Evolutionary conservation across 768 basidiomycete species (phyloP), one percentile per base, ranked within the genome.

Genomic region (Tricholomella constricta): DNA sequence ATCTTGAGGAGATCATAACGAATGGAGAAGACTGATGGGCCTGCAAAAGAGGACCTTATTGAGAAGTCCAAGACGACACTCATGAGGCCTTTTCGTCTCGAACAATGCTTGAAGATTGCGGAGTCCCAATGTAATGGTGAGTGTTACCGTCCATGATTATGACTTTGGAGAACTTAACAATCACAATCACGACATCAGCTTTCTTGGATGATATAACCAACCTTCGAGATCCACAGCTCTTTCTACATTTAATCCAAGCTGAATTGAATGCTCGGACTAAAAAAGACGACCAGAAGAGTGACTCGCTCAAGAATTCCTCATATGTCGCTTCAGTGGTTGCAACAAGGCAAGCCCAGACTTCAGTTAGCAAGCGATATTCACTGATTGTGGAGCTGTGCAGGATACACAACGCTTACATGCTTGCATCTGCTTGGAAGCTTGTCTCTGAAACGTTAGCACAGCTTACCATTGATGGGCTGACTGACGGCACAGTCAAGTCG

Each of bases 381-480:
- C 31, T 29, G 29, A 48, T 49, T 34, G 56, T 22, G 29, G 22
- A 26, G 45, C 11, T n/a, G 6, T 46, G 36, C 60, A 93, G 91
- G 67, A 77, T 93, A 48, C 91, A 94, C 68, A 94, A 93, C 64
- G 68, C 82, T 7, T 91, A 90, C 67, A 82, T 88, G 80, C 75
- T 92, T 29, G 87, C 90, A n/a, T 83, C 89, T 14, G 86, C 83
- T 1, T 94, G 91, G 91, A 88, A 79, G 57, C 71, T 92, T 43
- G 83, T 89, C n/a, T 67, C 77, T 3, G 76, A 85, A 52, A 73
- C 74, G 27, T 71, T 93, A 48, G 75, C 75, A 46, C 74, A 80
- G 23, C 71, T 92, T 41, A 72, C 76, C n/a, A 69, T 77, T 15
- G 70, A 74, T 11, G 86, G 85, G 27, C 57, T 89, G 15, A 68